Evolutionary conservation across 257 asterid genomes (phyloP).

Genomic region (Penstemon davidsonii): DNA sequence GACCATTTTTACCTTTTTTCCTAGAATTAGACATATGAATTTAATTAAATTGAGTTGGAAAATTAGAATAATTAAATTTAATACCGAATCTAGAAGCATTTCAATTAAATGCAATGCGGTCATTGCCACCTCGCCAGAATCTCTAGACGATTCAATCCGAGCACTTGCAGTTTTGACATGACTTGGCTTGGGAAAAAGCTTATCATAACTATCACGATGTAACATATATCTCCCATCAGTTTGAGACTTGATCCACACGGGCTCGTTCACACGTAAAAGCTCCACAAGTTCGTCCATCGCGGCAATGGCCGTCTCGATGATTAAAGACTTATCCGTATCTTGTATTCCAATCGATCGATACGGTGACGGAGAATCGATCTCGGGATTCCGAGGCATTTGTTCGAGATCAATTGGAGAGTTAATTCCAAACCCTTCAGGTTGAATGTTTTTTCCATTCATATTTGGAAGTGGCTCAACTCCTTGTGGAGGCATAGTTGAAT

Average conservation of each 20-base stretch:
- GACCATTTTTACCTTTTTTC: too few species aligned
- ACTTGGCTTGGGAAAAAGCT: slow-evolving; percentile 41
- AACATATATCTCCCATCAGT: slow-evolving; percentile 42
- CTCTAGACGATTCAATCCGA: slow-evolving; percentile 67
- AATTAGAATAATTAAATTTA: not conserved
- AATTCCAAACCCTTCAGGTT: slow-evolving; percentile 27
- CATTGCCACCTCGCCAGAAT: slow-evolving; percentile 56
- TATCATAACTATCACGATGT: slow-evolving; percentile 53
- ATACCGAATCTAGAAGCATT: slow-evolving; percentile 61
- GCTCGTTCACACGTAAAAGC: slow-evolving; percentile 55
- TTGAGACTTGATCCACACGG: slow-evolving; percentile 53
- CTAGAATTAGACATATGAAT: not conserved
- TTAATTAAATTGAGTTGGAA: not conserved
- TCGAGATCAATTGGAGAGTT: slow-evolving; percentile 18
- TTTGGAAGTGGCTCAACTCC: slow-evolving; percentile 19
- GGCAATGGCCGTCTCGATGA: slow-evolving; percentile 37
- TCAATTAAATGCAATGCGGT: slow-evolving; percentile 45
- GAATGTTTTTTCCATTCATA: slow-evolving; percentile 21
- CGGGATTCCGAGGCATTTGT: slow-evolving; percentile 19
- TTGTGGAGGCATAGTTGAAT: slow-evolving; percentile 20
- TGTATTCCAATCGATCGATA: slow-evolving; percentile 23
- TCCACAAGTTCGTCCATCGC: slow-evolving; percentile 59
- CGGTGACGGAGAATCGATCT: slow-evolving; percentile 8
- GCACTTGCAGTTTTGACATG: slow-evolving; percentile 38
- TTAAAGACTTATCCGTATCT: slow-evolving; percentile 35